phyloP scores from a whole-genome alignment of 164 flowering plant species.

The Magnolia officinalis region DNA sequence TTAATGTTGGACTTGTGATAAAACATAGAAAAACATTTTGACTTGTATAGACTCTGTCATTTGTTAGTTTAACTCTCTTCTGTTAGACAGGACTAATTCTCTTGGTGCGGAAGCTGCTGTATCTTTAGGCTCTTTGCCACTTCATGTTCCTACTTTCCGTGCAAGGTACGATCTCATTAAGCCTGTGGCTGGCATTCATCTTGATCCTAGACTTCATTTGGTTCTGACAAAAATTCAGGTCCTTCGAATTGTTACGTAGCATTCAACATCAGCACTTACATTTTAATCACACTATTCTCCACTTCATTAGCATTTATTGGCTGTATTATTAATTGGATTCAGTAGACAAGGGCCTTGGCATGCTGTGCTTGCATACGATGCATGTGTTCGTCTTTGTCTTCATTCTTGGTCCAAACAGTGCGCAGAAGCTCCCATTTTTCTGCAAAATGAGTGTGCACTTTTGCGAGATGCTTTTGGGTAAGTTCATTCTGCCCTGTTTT shows the following conservation, averaged over 20 bases:
- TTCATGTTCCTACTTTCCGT: conserved; percentile 83
- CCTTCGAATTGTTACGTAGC: neutral
- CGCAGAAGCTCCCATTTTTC: conserved; percentile 79
- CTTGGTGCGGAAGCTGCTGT: conserved; percentile 43
- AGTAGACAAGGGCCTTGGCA: conserved; percentile 91
- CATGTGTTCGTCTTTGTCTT: conserved; percentile 95
- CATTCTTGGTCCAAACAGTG: conserved; percentile 90
- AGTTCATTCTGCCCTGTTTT: conserved; percentile 22
- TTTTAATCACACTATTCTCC: neutral
- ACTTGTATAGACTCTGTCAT: neutral
- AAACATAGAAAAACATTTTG: neutral
- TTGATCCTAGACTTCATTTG: neutral
- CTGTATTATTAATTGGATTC: conserved; percentile 12
- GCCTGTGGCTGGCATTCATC: conserved; percentile 2
- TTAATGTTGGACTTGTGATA: neutral
- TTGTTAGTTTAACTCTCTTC: neutral
- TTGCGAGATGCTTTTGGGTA: conserved; percentile 75
- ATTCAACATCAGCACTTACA: no score
- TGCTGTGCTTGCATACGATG: conserved; percentile 85
- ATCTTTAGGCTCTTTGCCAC: conserved; percentile 44
- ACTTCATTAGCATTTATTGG: neutral
- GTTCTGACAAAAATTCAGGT: neutral
- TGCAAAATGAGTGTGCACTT: conserved; percentile 84
- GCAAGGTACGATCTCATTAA: conserved; percentile 51
- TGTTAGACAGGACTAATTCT: conserved; percentile 34